Base-by-base conservation (phyloP, 345 rosid species). In the Brassica rapa region DNA sequence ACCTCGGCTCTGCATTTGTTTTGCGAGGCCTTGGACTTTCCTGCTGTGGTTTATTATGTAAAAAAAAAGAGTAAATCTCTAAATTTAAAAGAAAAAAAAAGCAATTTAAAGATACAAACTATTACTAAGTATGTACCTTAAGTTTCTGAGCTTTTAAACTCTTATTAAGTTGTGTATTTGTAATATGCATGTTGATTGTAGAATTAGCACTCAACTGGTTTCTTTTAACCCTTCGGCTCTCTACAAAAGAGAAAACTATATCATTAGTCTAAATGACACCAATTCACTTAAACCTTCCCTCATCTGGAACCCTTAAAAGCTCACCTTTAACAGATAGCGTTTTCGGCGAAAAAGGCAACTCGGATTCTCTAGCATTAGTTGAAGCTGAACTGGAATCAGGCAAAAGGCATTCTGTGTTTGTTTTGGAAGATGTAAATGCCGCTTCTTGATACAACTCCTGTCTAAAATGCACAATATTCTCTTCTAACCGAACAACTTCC, bases 401-500 rank as follows among this genome's bases (percentile, higher is more conserved):
- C 3, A 66, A 60, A 77, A 76, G 72, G 55, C 55, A 77, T 68
- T 85, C 83, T 4, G 7, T n/a, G 21, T 33, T 70, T 0, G 14
- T 19, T 56, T 10, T 53, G 29, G 89, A 83, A 39, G 97, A 88
- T 79, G 84, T 82, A 82, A 83, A 74, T 57, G 85, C 87, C 12
- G 89, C 89, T 85, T 92, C 97, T 79, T 89, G 92, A 82, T 92
- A 89, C 82, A 91, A 74, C 61, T 84, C 91, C 63, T 89, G 90
- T 70, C 93, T 83, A 57, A 83, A 87, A 82, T 88, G 87, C 71
- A 92, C 92, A 23, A 89, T 86, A 74, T 83, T 86, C 77, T 92
- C 98, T 82, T 94, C 98, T 4, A 94, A 89, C 78, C 97, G 85
- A 37, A 85, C 90, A 70, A 89, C 82, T 75, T 94, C 98, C 84